A percentile compares a stretch with the other conserved stretches of the same genome.
Conservation (phyloP, 352 stramenopile species). For the Phytophthora litchii region DNA sequence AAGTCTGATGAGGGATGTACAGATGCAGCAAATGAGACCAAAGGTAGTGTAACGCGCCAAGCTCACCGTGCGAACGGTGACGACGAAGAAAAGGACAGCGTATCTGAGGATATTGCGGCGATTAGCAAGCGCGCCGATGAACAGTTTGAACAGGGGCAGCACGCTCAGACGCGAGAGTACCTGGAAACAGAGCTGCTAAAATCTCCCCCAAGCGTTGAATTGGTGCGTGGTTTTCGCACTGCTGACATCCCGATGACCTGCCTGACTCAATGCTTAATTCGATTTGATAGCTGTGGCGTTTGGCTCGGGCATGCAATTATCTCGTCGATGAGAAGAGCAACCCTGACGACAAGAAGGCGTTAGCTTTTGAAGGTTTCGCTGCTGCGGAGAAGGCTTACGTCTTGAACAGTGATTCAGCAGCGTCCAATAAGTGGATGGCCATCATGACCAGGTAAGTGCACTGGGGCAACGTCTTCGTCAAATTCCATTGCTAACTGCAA, state of each 20-base stretch:
- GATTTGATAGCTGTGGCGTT: constrained; percentile 55
- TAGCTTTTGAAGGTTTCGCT: constrained; percentile 59
- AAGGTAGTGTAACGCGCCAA: background rate
- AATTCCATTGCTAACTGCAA: constrained; percentile 1
- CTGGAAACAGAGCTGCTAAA: constrained; percentile 45
- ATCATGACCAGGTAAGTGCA: constrained; percentile 60
- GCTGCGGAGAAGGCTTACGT: constrained; percentile 61
- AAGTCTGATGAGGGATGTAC: background rate
- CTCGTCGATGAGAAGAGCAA: constrained; percentile 50
- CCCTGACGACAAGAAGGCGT: constrained; percentile 56
- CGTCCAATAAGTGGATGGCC: constrained; percentile 79
- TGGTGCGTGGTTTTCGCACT: constrained; percentile 37
- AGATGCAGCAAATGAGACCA: background rate
- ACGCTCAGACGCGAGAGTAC: constrained; percentile 47
- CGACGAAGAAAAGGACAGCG: constrained; percentile 44
- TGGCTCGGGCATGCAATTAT: constrained; percentile 67
- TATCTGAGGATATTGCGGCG: constrained; percentile 32
- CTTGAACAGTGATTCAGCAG: constrained; percentile 47
- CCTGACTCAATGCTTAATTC: constrained; percentile 2
- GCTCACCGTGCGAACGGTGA: constrained; percentile 9
- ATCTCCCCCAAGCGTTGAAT: constrained; percentile 49
- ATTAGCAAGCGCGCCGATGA: constrained; percentile 52
- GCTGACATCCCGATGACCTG: background rate
- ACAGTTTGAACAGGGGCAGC: constrained; percentile 54
- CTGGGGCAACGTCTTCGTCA: background rate